Percentiles rank a stretch among this genome's conserved stretches.
Evolutionary conservation across 2,329 filamentous ascomycete species (phyloP).

Genomic region (Pseudocercospora vitis): DNA sequence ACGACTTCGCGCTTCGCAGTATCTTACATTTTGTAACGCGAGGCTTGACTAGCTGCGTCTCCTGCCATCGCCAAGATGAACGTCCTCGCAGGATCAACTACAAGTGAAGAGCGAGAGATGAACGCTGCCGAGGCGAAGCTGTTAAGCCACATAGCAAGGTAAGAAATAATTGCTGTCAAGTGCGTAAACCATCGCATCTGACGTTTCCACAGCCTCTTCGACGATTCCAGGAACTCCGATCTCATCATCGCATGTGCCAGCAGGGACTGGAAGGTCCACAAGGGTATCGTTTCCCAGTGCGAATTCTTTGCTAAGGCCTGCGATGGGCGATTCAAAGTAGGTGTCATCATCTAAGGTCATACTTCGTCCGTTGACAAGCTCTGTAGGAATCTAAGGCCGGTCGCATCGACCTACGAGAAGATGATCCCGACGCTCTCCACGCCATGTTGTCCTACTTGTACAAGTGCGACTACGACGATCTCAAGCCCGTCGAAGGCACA

Average conservation of each 20-base stretch:
- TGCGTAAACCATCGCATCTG: no score
- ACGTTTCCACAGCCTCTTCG: neutral
- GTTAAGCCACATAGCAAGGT: no score
- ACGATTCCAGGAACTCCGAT: constrained; percentile 22
- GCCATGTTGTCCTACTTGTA: constrained; percentile 24
- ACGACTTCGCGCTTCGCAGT: no score
- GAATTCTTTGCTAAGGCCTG: constrained; percentile 29
- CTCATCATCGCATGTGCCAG: constrained; percentile 27
- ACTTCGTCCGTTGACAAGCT: neutral
- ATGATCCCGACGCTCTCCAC: constrained; percentile 12
- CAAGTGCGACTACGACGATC: neutral
- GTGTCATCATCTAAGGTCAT: neutral
- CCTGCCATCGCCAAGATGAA: no score
- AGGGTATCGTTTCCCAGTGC: constrained; percentile 29
- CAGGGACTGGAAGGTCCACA: constrained; percentile 27
- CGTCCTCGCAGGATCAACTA: no score
- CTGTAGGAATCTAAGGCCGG: constrained; percentile 4
- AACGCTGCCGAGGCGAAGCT: no score
- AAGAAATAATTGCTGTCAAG: no score
- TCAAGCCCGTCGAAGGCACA: neutral
- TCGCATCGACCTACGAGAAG: neutral
- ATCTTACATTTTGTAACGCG: no score
- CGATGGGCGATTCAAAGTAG: constrained; percentile 22
- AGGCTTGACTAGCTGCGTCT: no score
- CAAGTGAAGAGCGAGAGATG: no score